Conservation (phyloP, 352 stramenopile genomes). For the Phytopythium chamaehyphon region DNA sequence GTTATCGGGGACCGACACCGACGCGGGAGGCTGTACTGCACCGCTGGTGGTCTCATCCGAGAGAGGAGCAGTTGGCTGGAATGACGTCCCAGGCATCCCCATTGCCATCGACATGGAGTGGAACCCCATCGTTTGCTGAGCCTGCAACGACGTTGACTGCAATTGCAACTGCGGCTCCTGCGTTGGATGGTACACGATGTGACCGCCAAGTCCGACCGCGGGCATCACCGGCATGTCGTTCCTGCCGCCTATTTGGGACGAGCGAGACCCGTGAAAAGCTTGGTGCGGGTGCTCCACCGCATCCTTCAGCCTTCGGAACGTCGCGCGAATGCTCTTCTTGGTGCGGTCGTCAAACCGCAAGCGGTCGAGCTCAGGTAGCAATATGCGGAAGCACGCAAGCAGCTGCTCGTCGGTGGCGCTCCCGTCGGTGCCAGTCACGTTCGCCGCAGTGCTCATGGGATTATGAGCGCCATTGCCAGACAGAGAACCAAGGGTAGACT, state of each 20-base stretch:
- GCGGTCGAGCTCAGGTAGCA: conserved; percentile 48
- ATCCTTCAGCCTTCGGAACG: conserved; percentile 49
- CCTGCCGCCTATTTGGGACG: conserved; percentile 22
- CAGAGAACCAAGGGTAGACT: not conserved
- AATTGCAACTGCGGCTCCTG: conserved; percentile 15
- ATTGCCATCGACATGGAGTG: not conserved
- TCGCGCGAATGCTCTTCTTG: conserved; percentile 52
- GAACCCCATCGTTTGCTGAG: not conserved
- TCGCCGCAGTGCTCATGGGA: not conserved
- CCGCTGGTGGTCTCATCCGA: not conserved
- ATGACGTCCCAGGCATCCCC: not conserved
- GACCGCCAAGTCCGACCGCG: not conserved
- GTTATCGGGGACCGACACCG: no score
- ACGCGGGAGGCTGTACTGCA: not conserved
- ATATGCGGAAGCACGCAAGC: conserved; percentile 37
- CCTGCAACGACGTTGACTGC: conserved; percentile 5
- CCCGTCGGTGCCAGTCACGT: conserved; percentile 4
- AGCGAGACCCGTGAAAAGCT: not conserved
- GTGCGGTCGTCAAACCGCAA: conserved; percentile 53
- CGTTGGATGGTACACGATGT: conserved; percentile 6
- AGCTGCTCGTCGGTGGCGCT: conserved; percentile 43
- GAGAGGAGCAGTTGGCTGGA: not conserved
- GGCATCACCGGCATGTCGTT: not conserved
- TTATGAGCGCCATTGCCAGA: not conserved
- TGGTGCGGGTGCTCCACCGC: conserved; percentile 22